Evolutionary conservation across 2,329 filamentous ascomycete species (phyloP), one percentile per base, ranked within the genome.

Genomic region (Penicillium sp.): DNA sequence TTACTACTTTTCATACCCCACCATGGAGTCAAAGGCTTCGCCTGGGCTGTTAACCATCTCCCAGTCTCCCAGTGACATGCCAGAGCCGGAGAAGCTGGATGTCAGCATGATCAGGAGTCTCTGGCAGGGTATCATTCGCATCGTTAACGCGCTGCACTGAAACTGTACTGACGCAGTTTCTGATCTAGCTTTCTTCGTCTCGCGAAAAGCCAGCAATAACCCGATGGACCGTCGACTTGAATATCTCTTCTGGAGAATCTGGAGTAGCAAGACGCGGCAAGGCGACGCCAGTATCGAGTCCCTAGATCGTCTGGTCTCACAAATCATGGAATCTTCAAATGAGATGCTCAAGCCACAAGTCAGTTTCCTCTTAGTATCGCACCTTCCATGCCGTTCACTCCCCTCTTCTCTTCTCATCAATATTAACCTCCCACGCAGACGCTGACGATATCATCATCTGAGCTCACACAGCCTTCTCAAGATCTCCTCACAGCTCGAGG

Each of bases 221-320:
- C 62, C 68, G 35, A 62, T 64, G 4, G 74, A 74, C 40, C 61
- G 63, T 46, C 68, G 77, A 49, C 63, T 78, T n/a, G 74, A 78
- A 50, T 77, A 78, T 58, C 66, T 79, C 27, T 79, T 79, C 58
- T 79, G 77, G 77, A 66, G 77, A 46, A 73, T 79, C 53, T 78
- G 74, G 75, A 67, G 74, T 43, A 75, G 67, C 46, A 59, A 66
- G 6, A 59, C 57, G 6, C 65, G 76, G 12, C 61, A 64, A 15
- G 54, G 61, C 12, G 65, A 61, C 6, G 66, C 78, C 7, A 67
- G 64, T 41, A 68, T 72, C 18, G 63, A 65, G 9, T 70, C 62
- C 8, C 58, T 79, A 47, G 72, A 72, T 8, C 59, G 46, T 4
- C 60, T 78, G 39, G 78, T 78, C 41, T 61, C 70, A 40, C 64